These are phyloP conservation scores for Colletotrichum sp. DNA, from an alignment of 2,329 filamentous ascomycete species.

Conservation along the genomic window DNA sequence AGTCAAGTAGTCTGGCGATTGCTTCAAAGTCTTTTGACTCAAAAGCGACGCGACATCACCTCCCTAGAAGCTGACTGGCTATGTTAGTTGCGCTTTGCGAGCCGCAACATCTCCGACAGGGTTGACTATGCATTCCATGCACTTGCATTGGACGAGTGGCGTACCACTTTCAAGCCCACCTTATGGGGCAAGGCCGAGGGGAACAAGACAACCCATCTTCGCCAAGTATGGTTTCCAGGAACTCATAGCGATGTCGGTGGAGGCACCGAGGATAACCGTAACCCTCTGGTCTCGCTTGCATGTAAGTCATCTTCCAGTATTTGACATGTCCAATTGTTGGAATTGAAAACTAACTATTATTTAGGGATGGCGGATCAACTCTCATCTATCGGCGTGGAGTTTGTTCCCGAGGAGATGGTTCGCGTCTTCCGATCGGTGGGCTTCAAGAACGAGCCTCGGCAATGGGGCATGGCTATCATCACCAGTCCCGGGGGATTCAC, in stretches of 20 bases:
- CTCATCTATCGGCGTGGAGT: slow-evolving; percentile 27
- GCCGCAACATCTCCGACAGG: slow-evolving; percentile 25
- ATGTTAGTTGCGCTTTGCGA: slow-evolving; percentile 16
- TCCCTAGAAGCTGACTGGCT: not conserved
- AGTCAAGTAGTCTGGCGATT: not conserved
- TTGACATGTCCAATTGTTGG: not conserved
- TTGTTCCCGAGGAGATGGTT: slow-evolving; percentile 25
- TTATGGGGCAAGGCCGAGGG: slow-evolving; percentile 29
- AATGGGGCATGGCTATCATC: slow-evolving; percentile 26
- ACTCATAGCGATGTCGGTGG: slow-evolving; percentile 66
- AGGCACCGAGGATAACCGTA: slow-evolving; percentile 46
- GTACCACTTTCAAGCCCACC: slow-evolving; percentile 34
- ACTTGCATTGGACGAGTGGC: slow-evolving; percentile 57
- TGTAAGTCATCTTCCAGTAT: slow-evolving; percentile 7
- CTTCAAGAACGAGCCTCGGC: not conserved
- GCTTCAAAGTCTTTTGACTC: not conserved
- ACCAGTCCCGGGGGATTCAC: slow-evolving; percentile 14
- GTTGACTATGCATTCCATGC: slow-evolving; percentile 62
- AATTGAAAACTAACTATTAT: not conserved
- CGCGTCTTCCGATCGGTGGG: slow-evolving; percentile 23
- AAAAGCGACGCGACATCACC: not conserved
- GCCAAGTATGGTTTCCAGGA: slow-evolving; percentile 58
- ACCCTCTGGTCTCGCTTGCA: slow-evolving; percentile 27
- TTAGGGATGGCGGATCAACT: slow-evolving; percentile 28
- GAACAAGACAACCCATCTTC: slow-evolving; percentile 19